A percentile compares a stretch with the other conserved stretches of the same genome.
These are phyloP conservation scores for Acacia acuminata DNA, from an alignment of 306 rosid species.

Conservation along the genomic window DNA sequence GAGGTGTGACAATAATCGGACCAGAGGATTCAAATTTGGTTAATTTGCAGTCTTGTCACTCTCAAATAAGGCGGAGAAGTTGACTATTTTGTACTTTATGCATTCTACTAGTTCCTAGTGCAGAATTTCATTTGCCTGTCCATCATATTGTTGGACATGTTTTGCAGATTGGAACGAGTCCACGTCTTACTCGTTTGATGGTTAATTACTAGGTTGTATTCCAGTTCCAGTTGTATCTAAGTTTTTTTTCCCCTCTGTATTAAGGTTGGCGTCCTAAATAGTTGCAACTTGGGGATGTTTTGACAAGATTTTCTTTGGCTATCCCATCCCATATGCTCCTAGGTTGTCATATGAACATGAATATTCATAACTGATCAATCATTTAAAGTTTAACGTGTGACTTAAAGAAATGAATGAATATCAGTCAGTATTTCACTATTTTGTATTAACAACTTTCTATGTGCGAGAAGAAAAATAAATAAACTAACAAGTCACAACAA, in stretches of 20 bases:
- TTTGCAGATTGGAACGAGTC: constrained; percentile 23
- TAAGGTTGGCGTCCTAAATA: not conserved
- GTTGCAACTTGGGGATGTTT: not conserved
- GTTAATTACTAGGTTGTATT: constrained; percentile 10
- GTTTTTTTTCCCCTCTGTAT: not conserved
- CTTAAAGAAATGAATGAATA: not conserved
- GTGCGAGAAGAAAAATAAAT: not conserved
- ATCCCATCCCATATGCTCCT: not conserved
- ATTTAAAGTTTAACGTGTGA: not conserved
- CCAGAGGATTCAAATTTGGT: constrained; percentile 26
- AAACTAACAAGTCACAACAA: no score
- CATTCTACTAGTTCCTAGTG: not conserved
- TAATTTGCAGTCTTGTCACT: not conserved
- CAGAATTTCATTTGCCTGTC: constrained; percentile 27
- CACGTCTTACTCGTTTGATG: constrained; percentile 9
- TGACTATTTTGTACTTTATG: constrained; percentile 5
- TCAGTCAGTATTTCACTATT: not conserved
- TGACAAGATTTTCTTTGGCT: not conserved
- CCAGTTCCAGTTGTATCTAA: constrained; percentile 4
- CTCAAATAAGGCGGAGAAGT: constrained; percentile 28
- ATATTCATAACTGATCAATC: not conserved
- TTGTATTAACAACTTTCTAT: no score
- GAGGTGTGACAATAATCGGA: constrained; percentile 16
- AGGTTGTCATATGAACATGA: not conserved
- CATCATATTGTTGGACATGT: constrained; percentile 20